phyloP scores from a whole-genome alignment of 2,329 filamentous ascomycete genomes.

The Cercospora citrullina region DNA sequence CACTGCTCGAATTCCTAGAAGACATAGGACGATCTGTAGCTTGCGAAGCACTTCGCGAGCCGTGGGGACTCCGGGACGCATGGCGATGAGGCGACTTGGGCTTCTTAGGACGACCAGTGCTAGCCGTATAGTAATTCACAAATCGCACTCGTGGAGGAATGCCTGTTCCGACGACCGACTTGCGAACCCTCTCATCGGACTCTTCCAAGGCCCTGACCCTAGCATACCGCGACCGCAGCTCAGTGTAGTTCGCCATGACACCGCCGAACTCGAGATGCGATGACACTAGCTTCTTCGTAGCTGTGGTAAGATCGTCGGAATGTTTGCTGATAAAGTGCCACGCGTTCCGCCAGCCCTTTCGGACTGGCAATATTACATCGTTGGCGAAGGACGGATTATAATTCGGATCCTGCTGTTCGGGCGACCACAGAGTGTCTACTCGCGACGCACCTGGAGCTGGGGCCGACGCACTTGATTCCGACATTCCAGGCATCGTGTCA shows the following conservation, averaged over 20 bases:
- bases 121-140: constrained; percentile 88
- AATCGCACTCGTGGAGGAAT: constrained; percentile 66
- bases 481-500: neutral
- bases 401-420: constrained; percentile 53
- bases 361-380: constrained; percentile 67
- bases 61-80: constrained; percentile 16
- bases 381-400: constrained; percentile 77
- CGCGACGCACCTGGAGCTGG: constrained; percentile 13
- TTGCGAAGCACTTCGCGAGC: constrained; percentile 11
- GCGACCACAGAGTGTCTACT: constrained; percentile 34
- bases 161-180: constrained; percentile 37
- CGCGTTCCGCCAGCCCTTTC: constrained; percentile 66
- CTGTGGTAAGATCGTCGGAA: constrained; percentile 67
- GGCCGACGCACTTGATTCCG: neutral
- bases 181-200: constrained; percentile 54
- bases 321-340: constrained; percentile 82
- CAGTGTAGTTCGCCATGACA: constrained; percentile 73
- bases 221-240: constrained; percentile 69
- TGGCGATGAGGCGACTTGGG: constrained; percentile 48
- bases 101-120: constrained; percentile 66
- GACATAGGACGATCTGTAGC: neutral
- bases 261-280: constrained; percentile 83
- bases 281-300: constrained; percentile 70
- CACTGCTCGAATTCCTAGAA: neutral
- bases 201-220: constrained; percentile 71